Evolutionary conservation across 306 rosid species (phyloP).

Genomic region (Cicer chorassanicum): DNA sequence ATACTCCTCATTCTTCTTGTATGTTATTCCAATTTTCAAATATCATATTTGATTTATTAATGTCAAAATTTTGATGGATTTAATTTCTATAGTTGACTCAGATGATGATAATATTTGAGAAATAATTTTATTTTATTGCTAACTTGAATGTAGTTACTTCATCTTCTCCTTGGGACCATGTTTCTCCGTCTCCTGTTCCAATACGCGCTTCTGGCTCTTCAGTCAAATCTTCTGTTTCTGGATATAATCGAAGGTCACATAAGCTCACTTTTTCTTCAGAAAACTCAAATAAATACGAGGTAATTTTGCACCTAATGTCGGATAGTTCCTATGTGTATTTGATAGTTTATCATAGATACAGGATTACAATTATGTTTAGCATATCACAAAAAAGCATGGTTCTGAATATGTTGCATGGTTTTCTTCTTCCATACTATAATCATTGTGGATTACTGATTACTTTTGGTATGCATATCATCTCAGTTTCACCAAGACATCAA

Average conservation of each 20-base stretch:
- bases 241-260: conserved; percentile 71
- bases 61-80: conserved; percentile 11
- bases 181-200: conserved; percentile 93
- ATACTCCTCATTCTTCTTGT: conserved; percentile 74
- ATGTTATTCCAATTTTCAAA: conserved; percentile 47
- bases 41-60: neutral
- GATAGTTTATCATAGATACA: conserved; percentile 22
- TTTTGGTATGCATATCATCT: conserved; percentile 27
- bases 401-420: conserved; percentile 6
- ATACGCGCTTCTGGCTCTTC: conserved; percentile 92
- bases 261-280: conserved; percentile 58
- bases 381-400: neutral
- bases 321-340: conserved; percentile 4
- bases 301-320: conserved; percentile 42
- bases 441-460: neutral
- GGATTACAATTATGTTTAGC: conserved; percentile 13
- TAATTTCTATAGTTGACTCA: conserved; percentile 37
- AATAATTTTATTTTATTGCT: conserved; percentile 40
- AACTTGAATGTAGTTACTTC: conserved; percentile 57
- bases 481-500: neutral
- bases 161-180: conserved; percentile 93
- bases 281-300: conserved; percentile 62
- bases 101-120: conserved; percentile 32
- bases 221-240: conserved; percentile 62
- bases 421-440: conserved; percentile 14